Evolutionary conservation across 768 basidiomycete genomes (phyloP), one percentile per base, ranked within the genome.

Genomic region (Tricholoma hemisulphureum): DNA sequence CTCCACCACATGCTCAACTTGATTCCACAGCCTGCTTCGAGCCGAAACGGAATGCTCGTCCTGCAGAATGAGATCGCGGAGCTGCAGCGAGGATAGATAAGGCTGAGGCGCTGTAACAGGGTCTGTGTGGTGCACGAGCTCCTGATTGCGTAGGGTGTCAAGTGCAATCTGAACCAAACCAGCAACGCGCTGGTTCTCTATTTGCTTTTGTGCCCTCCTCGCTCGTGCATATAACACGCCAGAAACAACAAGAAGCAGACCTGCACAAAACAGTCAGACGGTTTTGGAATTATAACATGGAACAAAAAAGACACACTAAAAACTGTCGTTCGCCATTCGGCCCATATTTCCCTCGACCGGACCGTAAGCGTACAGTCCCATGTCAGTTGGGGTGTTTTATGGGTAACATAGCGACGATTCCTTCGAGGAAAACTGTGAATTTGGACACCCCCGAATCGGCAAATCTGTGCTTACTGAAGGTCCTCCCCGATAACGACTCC

Each of bases 1-100:
- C 73, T 95, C 94, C 3, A 97, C 93, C 51, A 94, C 76, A 53
- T 80, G 82, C 70, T 93, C 91, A 50, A 97, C 94, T 62, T 82
- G 80, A 58, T 85, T 79, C 95, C 95, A 97, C 45, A 97, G 65
- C 48, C 83, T 77, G 57, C 80, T 80, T 57, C 92, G 79, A 29
- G 74, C 77, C 21, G 81, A 66, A 35, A 91, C 81, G 24, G 89
- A 91, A 70, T 89, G 89, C 64, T 93, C 88, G 58, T 89, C 84
- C 65, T 89, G 87, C 29, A 97, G 75, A 39, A 96, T 81, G 54
- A 91, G 78, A 73, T 97, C 94, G 55, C 95, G 89, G 45, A 97
- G 82, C 68, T 95, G 93, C 51, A 92, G 75, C 23, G 92, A 91
- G 11, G 92, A 89, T 61, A 96, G 71, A 77, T 88, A 93, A 7